These are phyloP conservation scores for Gentiana dahurica DNA, from an alignment of 257 asterid genomes.

Conservation along the genomic window DNA sequence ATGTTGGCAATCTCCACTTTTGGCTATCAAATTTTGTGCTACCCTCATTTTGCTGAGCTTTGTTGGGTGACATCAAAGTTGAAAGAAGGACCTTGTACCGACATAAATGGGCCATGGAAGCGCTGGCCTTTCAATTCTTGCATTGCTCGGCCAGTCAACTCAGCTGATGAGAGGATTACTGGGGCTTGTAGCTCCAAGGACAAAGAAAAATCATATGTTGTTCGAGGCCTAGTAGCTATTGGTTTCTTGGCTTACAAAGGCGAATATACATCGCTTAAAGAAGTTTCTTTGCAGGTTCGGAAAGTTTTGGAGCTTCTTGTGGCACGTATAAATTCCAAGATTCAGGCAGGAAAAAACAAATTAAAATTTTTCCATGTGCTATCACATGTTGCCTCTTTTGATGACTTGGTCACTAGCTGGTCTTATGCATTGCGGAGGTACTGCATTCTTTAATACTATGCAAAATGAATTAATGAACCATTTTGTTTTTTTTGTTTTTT, in stretches of 20 bases:
- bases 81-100: conserved; percentile 82
- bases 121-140: conserved; percentile 97
- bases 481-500: conserved; percentile 8
- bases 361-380: conserved; percentile 50
- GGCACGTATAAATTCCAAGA: conserved; percentile 42
- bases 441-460: conserved; percentile 5
- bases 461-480: neutral
- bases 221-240: conserved; percentile 83
- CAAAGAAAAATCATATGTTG: conserved; percentile 42
- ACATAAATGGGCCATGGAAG: conserved; percentile 70
- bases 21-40: conserved; percentile 81
- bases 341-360: conserved; percentile 79
- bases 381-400: conserved; percentile 94
- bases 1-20: conserved; percentile 65
- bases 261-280: conserved; percentile 61
- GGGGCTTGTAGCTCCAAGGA: conserved; percentile 35
- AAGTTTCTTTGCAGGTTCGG: conserved; percentile 55
- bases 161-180: conserved; percentile 27
- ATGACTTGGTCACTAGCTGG: conserved; percentile 82
- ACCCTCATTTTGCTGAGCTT: conserved; percentile 97
- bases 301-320: conserved; percentile 76
- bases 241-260: conserved; percentile 89
- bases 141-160: conserved; percentile 52
- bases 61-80: conserved; percentile 97
- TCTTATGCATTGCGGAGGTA: conserved; percentile 75